Base-by-base conservation (phyloP, 495 filamentous ascomycete species). In the Xylaria nigripes region DNA sequence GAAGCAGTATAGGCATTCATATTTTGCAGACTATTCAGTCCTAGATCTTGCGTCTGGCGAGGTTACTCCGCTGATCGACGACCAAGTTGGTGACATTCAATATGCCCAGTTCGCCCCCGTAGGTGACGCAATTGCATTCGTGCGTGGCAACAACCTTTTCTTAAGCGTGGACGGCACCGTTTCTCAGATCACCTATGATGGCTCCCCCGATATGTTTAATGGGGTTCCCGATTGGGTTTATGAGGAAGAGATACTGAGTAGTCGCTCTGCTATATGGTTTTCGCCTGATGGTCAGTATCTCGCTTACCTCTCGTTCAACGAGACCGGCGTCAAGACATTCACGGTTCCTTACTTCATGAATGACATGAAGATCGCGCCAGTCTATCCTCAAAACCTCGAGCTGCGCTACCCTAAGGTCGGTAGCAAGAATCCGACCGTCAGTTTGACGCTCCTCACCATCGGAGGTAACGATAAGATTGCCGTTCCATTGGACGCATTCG, bases 181-280 rank as follows among this genome's bases (percentile, higher is more conserved):
- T 8, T 70, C 72, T 21, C 76, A 75, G 55, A 69, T 82, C 54
- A 83, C 80, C 13, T 58, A 67, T 9, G 71, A 82, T 61, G 80
- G 79, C 22, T 72, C 75, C 0, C 72, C 72, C 1, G 75, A 81
- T 60, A 52, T 75, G 38, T 82, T 83, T 60, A 79, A 83, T 41
- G 80, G 72, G 10, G 72, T 83, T 3, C 80, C 80, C 0, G 80
- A 82, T 50, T 83, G 80, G 80, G 80, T 83, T 5, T 82, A 83
- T 57, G 80, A 82, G 51, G 80, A 83, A 55, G 80, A 82, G 60
- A 78, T 83, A 32, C 75, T 80, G 43, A 68, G 72, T 23, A 67
- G 65, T 54, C 68, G 68, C n/a, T 70, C 68, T 18, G 67, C 73
- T 1, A 67, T 81, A 3, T 82, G 80, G 80, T 82, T 75, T 54